phyloP scores from a whole-genome alignment of 106 monocot genomes.

The Phalaenopsis equestris region DNA sequence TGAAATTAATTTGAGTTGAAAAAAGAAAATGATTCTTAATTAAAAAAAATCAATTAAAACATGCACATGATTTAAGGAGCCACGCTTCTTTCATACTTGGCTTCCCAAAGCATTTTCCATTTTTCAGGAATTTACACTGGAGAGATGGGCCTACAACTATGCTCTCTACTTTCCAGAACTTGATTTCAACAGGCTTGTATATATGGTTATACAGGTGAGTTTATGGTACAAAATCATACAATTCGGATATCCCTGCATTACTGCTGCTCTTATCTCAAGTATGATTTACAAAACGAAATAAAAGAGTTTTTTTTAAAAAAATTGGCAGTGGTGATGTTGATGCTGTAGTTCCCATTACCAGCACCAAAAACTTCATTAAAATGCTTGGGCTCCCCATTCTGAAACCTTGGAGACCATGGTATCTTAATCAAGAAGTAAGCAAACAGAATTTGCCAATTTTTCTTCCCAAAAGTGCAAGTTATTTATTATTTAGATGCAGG shows the following conservation, averaged over 20 bases:
- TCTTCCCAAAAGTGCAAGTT: too few relatives aligned
- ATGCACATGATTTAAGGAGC: too few relatives aligned
- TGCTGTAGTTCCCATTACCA: not conserved
- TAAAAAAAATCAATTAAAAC: too few relatives aligned
- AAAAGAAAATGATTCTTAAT: too few relatives aligned
- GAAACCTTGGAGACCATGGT: slow-evolving; percentile 3
- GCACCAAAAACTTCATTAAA: not conserved
- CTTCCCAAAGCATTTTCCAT: too few relatives aligned
- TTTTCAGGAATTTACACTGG: not conserved
- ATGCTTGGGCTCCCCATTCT: not conserved
- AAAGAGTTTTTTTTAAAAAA: too few relatives aligned
- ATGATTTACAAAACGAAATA: not conserved
- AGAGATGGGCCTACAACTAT: not conserved
- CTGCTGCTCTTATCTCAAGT: too few relatives aligned
- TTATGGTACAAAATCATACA: not conserved
- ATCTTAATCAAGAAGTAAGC: not conserved
- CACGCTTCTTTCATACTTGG: too few relatives aligned
- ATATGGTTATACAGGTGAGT: slow-evolving; percentile 17
- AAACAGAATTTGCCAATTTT: not conserved
- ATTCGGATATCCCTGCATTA: too few relatives aligned
- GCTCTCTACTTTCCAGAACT: not conserved
- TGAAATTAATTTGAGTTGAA: too few relatives aligned
- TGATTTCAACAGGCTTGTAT: not conserved
- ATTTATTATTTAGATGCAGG: not conserved
- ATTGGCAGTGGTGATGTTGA: slow-evolving; percentile 3